phyloP scores from a whole-genome alignment of 202 grass and related monocot species.

The Musa balbisiana region DNA sequence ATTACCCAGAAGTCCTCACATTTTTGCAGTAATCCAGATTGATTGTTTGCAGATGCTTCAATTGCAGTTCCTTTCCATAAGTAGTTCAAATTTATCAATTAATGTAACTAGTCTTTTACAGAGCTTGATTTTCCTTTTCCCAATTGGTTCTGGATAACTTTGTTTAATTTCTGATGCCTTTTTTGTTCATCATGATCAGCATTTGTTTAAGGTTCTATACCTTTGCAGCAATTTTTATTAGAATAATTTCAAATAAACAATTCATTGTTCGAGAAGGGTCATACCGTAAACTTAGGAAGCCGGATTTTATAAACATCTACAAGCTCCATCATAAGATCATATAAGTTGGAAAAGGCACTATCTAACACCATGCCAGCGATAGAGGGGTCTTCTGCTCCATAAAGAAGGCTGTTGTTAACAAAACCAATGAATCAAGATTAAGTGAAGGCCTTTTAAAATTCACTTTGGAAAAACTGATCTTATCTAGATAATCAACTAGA shows the following conservation, averaged over 20 bases:
- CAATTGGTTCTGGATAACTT: too few relatives aligned
- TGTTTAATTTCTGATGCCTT: too few relatives aligned
- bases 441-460: not conserved
- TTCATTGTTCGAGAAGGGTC: conserved; percentile 6
- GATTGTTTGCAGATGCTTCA: too few relatives aligned
- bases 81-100: too few relatives aligned
- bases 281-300: conserved; percentile 97
- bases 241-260: not conserved
- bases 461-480: not conserved
- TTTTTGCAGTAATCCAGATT: too few relatives aligned
- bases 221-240: not conserved
- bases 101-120: too few relatives aligned
- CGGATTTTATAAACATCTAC: conserved; percentile 99
- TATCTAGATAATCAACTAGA: not conserved
- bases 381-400: conserved; percentile 98
- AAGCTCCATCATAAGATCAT: conserved; percentile 97
- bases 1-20: too few relatives aligned
- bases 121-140: too few relatives aligned
- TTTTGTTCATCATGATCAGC: too few relatives aligned
- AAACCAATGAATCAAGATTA: conserved; percentile 14
- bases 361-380: conserved; percentile 98
- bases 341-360: conserved; percentile 96
- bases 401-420: conserved; percentile 62
- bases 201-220: too few relatives aligned
- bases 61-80: too few relatives aligned